These are phyloP conservation scores for Neophaeococcomyces aloes DNA, from an alignment of 2,329 filamentous ascomycete genomes.

Conservation along the genomic window DNA sequence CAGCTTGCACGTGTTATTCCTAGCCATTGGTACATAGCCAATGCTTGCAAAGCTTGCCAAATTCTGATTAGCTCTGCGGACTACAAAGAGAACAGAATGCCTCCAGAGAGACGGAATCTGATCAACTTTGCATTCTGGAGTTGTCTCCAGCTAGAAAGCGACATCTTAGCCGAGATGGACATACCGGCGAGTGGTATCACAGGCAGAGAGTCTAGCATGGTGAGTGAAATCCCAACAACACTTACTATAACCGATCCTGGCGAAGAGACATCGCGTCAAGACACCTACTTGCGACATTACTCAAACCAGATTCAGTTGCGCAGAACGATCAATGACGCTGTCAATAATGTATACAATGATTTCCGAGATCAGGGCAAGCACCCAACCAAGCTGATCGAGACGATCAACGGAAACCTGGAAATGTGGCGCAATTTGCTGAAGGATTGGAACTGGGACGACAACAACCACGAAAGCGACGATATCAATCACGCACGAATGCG, in stretches of 20 bases:
- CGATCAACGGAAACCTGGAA: conserved; percentile 39
- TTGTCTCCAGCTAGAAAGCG: conserved; percentile 84
- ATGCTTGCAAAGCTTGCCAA: conserved; percentile 51
- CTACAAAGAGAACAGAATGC: conserved; percentile 13
- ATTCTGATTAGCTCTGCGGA: conserved; percentile 59
- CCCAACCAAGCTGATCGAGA: conserved; percentile 28
- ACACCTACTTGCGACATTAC: conserved; percentile 36
- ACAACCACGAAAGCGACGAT: conserved; percentile 59
- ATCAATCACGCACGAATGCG: conserved; percentile 75
- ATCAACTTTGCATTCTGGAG: conserved; percentile 80
- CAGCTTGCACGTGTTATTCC: conserved; percentile 79
- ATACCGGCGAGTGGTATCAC: conserved; percentile 52
- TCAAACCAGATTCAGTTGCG: conserved; percentile 52
- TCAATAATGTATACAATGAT: conserved; percentile 25
- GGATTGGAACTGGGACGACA: conserved; percentile 48
- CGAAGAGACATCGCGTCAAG: conserved; percentile 7
- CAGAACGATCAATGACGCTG: conserved; percentile 27
- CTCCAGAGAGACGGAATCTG: conserved; percentile 34
- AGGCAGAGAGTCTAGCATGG: conserved; percentile 19
- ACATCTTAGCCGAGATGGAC: conserved; percentile 79
- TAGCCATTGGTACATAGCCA: conserved; percentile 62
- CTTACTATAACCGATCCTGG: conserved; percentile 40
- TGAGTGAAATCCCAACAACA: background rate
- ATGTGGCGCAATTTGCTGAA: conserved; percentile 46
- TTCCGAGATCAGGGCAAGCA: conserved; percentile 38